These are phyloP conservation scores for Fusarium sp. DNA, from an alignment of 2,329 filamentous ascomycete genomes.

Conservation along the genomic window DNA sequence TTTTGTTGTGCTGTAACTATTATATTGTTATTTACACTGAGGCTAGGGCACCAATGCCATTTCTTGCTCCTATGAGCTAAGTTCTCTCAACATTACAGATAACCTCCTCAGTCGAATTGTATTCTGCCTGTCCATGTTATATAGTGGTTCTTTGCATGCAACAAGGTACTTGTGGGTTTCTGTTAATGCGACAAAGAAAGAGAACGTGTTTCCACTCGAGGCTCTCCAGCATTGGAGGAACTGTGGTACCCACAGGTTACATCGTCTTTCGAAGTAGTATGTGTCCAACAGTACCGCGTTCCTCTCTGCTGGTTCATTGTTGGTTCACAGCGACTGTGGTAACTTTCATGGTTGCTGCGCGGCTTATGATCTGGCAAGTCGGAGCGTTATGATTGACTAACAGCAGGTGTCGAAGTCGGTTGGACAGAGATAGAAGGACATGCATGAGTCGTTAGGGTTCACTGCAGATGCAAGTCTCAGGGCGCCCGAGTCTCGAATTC, in stretches of 20 bases:
- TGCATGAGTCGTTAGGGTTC: constrained; percentile 25
- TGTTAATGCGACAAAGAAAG: neutral
- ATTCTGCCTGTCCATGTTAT: neutral
- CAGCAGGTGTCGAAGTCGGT: constrained; percentile 8
- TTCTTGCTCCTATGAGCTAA: neutral
- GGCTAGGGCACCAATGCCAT: constrained; percentile 16
- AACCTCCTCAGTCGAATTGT: neutral
- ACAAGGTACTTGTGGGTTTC: neutral
- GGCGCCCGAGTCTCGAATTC: constrained; percentile 26
- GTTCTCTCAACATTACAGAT: neutral
- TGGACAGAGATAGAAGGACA: constrained; percentile 6
- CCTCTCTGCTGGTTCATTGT: constrained; percentile 4
- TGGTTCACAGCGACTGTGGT: constrained; percentile 11
- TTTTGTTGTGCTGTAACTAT: constrained; percentile 32
- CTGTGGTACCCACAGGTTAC: neutral
- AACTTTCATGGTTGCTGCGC: constrained; percentile 12
- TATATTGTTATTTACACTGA: constrained; percentile 18
- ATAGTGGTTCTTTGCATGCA: neutral
- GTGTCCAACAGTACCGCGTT: constrained; percentile 5
- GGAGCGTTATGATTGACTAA: constrained; percentile 2
- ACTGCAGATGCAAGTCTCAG: constrained; percentile 34
- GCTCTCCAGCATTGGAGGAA: neutral
- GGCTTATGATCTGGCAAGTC: constrained; percentile 2
- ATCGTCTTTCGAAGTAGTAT: neutral
- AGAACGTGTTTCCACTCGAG: neutral